These are phyloP conservation scores for Penicillium sp. DNA, from an alignment of 2,329 filamentous ascomycete genomes.

Conservation along the genomic window DNA sequence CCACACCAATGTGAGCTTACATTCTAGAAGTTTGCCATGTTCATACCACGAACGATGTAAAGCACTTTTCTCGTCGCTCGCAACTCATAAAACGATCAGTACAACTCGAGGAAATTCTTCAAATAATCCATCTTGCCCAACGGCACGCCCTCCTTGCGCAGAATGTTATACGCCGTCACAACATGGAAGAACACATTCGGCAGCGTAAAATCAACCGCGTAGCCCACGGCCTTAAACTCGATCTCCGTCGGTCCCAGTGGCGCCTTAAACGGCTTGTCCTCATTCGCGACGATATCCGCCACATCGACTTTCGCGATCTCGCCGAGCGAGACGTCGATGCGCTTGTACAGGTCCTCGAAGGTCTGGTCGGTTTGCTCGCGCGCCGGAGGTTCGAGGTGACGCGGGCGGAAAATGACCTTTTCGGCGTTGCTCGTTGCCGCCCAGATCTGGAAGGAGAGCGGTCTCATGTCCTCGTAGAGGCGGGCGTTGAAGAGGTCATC, in stretches of 20 bases:
- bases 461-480: slow-evolving; percentile 55
- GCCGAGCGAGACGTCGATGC: slow-evolving; percentile 54
- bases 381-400: slow-evolving; percentile 35
- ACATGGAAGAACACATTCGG: slow-evolving; percentile 71
- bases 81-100: neutral
- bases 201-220: slow-evolving; percentile 54
- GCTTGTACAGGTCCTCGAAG: slow-evolving; percentile 53
- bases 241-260: slow-evolving; percentile 36
- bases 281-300: slow-evolving; percentile 50
- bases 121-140: slow-evolving; percentile 66
- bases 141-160: slow-evolving; percentile 64
- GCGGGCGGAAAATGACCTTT: slow-evolving; percentile 45
- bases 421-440: slow-evolving; percentile 49
- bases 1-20: too few relatives aligned
- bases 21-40: too few relatives aligned
- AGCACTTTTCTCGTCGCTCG: neutral
- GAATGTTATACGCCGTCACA: slow-evolving; percentile 62
- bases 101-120: slow-evolving; percentile 8
- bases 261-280: slow-evolving; percentile 46
- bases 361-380: slow-evolving; percentile 53
- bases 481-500: slow-evolving; percentile 45
- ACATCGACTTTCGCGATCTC: slow-evolving; percentile 52
- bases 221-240: slow-evolving; percentile 51
- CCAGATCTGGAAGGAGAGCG: slow-evolving; percentile 56
- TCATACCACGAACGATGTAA: neutral